Evolutionary conservation across 1,139 yeast species (phyloP).

Genomic region (Casaregolazyma suthepensis): DNA sequence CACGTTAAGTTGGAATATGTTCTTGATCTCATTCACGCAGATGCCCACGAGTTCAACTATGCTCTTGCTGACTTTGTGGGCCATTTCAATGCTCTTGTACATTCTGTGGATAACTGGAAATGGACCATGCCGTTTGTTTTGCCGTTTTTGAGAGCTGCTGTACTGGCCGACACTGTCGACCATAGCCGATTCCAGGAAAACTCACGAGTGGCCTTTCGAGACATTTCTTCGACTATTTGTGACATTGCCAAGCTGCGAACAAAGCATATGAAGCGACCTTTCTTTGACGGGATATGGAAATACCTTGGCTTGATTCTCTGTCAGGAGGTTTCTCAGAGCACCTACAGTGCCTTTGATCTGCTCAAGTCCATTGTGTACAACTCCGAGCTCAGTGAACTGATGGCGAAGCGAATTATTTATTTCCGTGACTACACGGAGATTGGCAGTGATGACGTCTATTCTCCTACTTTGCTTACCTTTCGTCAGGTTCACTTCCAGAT

Average conservation of each 20-base stretch:
- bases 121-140: conserved; percentile 19
- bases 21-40: conserved; percentile 11
- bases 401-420: neutral
- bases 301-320: conserved; percentile 19
- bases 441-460: neutral
- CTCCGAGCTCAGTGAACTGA: neutral
- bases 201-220: conserved; percentile 14
- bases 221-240: conserved; percentile 11
- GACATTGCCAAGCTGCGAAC: conserved; percentile 4
- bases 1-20: conserved; percentile 16
- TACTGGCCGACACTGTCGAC: conserved; percentile 16
- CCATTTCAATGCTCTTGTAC: conserved; percentile 21
- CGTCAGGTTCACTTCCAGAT: conserved; percentile 2
- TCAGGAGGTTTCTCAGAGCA: neutral
- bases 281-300: conserved; percentile 22
- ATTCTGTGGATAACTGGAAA: conserved; percentile 14
- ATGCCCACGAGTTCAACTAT: conserved; percentile 19
- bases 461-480: neutral
- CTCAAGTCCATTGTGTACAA: neutral
- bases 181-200: conserved; percentile 13
- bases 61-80: conserved; percentile 30
- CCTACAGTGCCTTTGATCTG: neutral
- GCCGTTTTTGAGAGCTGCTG: conserved; percentile 16
- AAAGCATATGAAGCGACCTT: conserved; percentile 1
- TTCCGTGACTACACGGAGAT: neutral